These are phyloP conservation scores for Beauveria brongniartii DNA, from an alignment of 2,329 filamentous ascomycete genomes.

Conservation along the genomic window DNA sequence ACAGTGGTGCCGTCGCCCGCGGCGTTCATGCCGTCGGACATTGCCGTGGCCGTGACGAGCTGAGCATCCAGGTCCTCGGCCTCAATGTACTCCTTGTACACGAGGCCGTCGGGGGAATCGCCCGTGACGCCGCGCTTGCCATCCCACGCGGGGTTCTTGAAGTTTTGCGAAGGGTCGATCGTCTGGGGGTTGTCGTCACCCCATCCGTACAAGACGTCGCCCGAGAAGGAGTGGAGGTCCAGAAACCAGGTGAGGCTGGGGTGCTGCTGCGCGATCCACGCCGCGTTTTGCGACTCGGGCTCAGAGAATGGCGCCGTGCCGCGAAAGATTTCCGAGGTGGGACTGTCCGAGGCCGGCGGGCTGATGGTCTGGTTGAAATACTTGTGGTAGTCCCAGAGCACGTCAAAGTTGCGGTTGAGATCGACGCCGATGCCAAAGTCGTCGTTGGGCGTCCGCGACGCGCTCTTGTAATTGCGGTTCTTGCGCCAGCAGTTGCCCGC, in stretches of 20 bases:
- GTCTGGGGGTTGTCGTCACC: constrained; percentile 46
- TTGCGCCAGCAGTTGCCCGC: constrained; percentile 46
- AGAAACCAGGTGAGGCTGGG: constrained; percentile 47
- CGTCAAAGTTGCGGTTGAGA: constrained; percentile 50
- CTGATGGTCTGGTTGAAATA: constrained; percentile 33
- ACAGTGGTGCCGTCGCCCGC: constrained; percentile 23
- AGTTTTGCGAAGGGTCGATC: constrained; percentile 38
- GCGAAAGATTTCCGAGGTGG: constrained; percentile 39
- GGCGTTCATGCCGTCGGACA: constrained; percentile 31
- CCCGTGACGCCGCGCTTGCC: constrained; percentile 39
- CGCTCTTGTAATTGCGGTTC: constrained; percentile 40
- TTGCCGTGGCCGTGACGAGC: constrained; percentile 23
- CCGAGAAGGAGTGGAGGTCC: constrained; percentile 48
- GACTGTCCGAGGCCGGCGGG: constrained; percentile 29
- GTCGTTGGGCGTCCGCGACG: constrained; percentile 19
- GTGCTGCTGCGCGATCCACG: constrained; percentile 42
- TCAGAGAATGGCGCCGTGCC: constrained; percentile 46
- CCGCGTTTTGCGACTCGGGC: constrained; percentile 46
- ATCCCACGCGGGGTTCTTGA: constrained; percentile 44
- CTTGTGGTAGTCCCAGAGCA: constrained; percentile 44
- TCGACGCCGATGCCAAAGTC: constrained; percentile 36
- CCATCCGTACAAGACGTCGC: constrained; percentile 47
- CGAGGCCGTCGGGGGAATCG: constrained; percentile 24
- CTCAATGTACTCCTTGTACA: constrained; percentile 39
- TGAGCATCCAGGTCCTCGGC: constrained; percentile 28